Percentiles rank a stretch among this genome's conserved stretches.
Conservation (phyloP, 495 filamentous ascomycete species). For the Penicillium egyptiacum region DNA sequence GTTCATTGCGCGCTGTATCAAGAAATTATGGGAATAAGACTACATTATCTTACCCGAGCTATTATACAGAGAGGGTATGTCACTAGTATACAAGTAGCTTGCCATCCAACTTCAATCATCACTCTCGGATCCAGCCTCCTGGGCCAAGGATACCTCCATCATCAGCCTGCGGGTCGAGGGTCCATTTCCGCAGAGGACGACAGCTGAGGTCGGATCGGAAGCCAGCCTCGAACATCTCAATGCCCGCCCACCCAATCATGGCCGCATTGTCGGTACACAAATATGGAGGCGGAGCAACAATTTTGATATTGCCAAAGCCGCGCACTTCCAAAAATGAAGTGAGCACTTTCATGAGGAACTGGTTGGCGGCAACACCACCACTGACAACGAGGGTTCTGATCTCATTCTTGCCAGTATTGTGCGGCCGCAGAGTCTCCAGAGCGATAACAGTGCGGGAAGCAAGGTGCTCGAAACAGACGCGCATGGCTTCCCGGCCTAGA, state of each 20-base stretch:
- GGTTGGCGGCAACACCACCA: slow-evolving; percentile 86
- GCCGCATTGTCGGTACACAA: slow-evolving; percentile 94
- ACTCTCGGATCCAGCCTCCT: slow-evolving; percentile 36
- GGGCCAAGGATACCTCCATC: slow-evolving; percentile 54
- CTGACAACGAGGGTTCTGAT: slow-evolving; percentile 73
- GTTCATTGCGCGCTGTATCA: slow-evolving; percentile 1
- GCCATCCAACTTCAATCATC: slow-evolving; percentile 3
- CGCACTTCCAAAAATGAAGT: slow-evolving; percentile 59
- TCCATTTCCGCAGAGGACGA: slow-evolving; percentile 70
- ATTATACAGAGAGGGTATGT: slow-evolving; percentile 10
- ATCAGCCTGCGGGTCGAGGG: slow-evolving; percentile 60
- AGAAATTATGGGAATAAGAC: slow-evolving; percentile 5
- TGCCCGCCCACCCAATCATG: slow-evolving; percentile 96
- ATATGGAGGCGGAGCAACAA: slow-evolving; percentile 70
- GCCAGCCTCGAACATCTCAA: slow-evolving; percentile 87
- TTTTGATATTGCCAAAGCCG: slow-evolving; percentile 59
- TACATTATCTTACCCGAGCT: slow-evolving; percentile 27
- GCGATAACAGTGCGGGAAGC: slow-evolving; percentile 68
- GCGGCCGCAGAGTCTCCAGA: slow-evolving; percentile 45
- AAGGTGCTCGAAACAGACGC: slow-evolving; percentile 85
- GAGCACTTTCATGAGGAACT: slow-evolving; percentile 69
- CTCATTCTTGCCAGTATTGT: slow-evolving; percentile 23
- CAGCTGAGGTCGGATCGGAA: slow-evolving; percentile 61
- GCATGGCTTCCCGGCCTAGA: slow-evolving; percentile 71
- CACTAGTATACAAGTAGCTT: slow-evolving; percentile 9